Base-by-base conservation (phyloP, 2,329 filamentous ascomycete genomes). In the Trichoderma sp. region DNA sequence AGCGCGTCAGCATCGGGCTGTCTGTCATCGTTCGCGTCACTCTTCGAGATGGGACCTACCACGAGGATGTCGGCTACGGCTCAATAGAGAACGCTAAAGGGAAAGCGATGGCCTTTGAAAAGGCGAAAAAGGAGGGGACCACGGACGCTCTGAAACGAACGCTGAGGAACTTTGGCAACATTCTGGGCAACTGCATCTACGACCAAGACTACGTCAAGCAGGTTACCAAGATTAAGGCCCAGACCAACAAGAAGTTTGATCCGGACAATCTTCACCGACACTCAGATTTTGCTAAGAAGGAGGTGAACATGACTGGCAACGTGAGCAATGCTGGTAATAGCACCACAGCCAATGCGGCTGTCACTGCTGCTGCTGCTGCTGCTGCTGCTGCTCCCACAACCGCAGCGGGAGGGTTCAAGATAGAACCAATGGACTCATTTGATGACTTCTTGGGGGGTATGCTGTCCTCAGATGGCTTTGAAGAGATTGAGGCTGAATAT, bases 121-220 rank as follows among this genome's bases (percentile, higher is more conserved):
- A 99, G 83, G 95, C 96, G 1, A 99, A 98, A 85, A 99, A 99
- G 81, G 95, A 98, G 84, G 97, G 94, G 8, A 97, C 94, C 3
- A 98, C 97, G 11, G 96, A 99, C 82, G 96, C 91, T 1, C 80
- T 99, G 79, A 99, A 99, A 83, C 88, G 96, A 75, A 90, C 96
- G 1, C 80, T 99, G 77, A 88, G 95, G 72, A 98, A 91, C 74
- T 99, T 99, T 82, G 96, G 96, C 73, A 98, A 98, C 77, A 92
- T 98, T 18, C 86, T 99, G 70, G 96, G 96, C n/a, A 99, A 98
- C 80, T 99, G 96, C 84, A 91, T 99, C 72, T 98, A 99, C 82
- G 96, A 99, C 83, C 97, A 98, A 82, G 91, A 95, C 73, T 99
- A 97, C 79, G 85, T 99, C 71, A 87, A 90, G 67, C 95, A 94